Base-by-base conservation (phyloP, 257 asterid species). In the Craterostigma plantagineum region DNA sequence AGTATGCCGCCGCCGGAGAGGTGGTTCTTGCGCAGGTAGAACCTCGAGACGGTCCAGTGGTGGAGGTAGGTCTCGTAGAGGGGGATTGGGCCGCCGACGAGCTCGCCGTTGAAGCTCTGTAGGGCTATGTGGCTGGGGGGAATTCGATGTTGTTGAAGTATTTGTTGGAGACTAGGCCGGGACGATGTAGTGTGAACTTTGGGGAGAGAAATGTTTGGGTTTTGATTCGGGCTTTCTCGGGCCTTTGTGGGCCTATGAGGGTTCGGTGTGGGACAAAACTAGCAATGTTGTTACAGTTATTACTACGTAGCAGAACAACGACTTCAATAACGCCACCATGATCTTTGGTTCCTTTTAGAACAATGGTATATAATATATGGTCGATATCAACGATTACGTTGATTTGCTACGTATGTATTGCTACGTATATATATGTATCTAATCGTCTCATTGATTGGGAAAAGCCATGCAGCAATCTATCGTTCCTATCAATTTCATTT, bases 11-110 rank as follows among this genome's bases (percentile, higher is more conserved):
- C 38, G 7, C 17, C 47, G 0, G 34, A 36, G 35, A n/a, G n/a
- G n/a, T n/a, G n/a, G n/a, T n/a, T n/a, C 42, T 39, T 40, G 50
- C 43, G 0, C 52, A 43, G 46, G 44, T 67, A 43, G 63, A 72
- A 77, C 16, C 83, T 62, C 10, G 45, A 11, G 5, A 58, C 60
- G 15, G 71, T 37, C 86, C 86, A 75, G 33, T 75, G 86, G 51
- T 75, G 86, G 48, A 71, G 66, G 56, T 68, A 75, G 15, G 75
- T 71, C 38, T 71, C 81, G 7, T 52, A 44, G 46, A 75, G 86
- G 1, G 81, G 70, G 35, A 75, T 30, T 14, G 81, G 13, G 30
- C 60, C 68, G 36, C 73, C 86, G 17, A 75, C 48, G 16, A 75
- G 64, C 46, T 75, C 86, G 9, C 66, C 81, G 33, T 52, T 6